Base-by-base conservation (phyloP, 139 green algal genomes). In the Volvox reticuliferus region DNA sequence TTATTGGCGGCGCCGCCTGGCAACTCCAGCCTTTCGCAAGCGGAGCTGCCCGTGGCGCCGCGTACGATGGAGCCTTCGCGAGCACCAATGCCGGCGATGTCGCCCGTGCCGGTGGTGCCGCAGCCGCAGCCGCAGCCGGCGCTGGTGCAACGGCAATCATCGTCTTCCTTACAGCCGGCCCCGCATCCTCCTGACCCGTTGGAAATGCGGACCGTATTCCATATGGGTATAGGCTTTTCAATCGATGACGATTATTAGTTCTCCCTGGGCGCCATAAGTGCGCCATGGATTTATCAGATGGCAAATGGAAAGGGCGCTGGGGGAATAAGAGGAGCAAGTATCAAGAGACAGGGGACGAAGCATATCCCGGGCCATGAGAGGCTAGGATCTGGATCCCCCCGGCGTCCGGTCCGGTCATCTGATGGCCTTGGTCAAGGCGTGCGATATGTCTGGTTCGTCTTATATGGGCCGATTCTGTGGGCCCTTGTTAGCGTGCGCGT, bases 201-300 rank as follows among this genome's bases (percentile, higher is more conserved):
- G 37, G 79, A 86, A 21, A 67, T 86, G 79, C 79, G 37, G 22
- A 71, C 44, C 17, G 79, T 50, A 14, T 86, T 86, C 79, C 79
- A 79, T 18, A 79, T 79, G 71, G 71, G 71, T 18, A 35, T 35
- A 5, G 24, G 26, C 26, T 79, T 79, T 35, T 33, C 24, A 33
- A 79, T 79, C 28, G 71, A 79, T n/a, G 71, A 79, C 71, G 71
- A 79, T 32, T 14, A 79, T 28, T 75, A 75, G 67, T 75, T 75
- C 12, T 75, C 22, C 22, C 67, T 26, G 67, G n/a, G 22, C 67
- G 22, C 24, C 24, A 26, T 3, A 26, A 75, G 22, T 75, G 67
- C 22, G 67, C 67, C 67, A 26, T 75, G 67, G 67, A 12, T 75
- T 75, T 75, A 26, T 75, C 67, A 75, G 24, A 75, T 12, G 67